Percentiles rank a stretch among this genome's conserved stretches.
Conservation (phyloP, 2,329 filamentous ascomycete species). For the Sarocladium strictum region DNA sequence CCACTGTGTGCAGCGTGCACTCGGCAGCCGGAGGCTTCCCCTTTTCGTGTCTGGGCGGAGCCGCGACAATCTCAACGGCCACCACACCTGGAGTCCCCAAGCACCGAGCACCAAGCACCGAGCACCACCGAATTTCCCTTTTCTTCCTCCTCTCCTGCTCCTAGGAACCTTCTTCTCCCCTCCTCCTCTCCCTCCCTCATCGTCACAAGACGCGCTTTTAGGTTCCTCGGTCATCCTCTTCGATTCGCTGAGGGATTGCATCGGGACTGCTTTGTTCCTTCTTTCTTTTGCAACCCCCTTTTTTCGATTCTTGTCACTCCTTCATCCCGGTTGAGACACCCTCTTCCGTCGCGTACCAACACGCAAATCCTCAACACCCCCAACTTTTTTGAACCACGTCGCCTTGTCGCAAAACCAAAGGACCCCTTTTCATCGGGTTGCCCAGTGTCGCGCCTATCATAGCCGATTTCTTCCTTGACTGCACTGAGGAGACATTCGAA, state of each 20-base stretch:
- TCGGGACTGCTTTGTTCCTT: slow-evolving; percentile 18
- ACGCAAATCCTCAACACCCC: slow-evolving; percentile 8
- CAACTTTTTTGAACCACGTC: slow-evolving; percentile 1
- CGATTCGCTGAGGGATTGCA: not conserved
- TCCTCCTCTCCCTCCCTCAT: slow-evolving; percentile 15
- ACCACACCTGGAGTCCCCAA: too few relatives aligned
- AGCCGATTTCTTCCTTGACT: not conserved
- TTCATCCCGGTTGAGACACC: slow-evolving; percentile 16
- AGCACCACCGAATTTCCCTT: slow-evolving; percentile 3
- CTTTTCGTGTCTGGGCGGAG: slow-evolving; percentile 9
- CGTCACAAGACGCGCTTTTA: slow-evolving; percentile 1
- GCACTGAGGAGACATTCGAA: not conserved
- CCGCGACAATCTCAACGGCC: slow-evolving; percentile 8
- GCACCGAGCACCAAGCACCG: too few relatives aligned
- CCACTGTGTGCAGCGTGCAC: too few relatives aligned
- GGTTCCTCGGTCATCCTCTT: slow-evolving; percentile 3
- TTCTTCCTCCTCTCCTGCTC: slow-evolving; percentile 11
- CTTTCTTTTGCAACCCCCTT: slow-evolving; percentile 16
- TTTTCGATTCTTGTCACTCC: slow-evolving; percentile 31
- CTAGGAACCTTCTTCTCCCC: slow-evolving; percentile 9
- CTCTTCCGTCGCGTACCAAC: slow-evolving; percentile 4
- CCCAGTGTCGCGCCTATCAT: not conserved
- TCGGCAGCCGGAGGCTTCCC: slow-evolving; percentile 3
- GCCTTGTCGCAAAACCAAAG: slow-evolving; percentile 5
- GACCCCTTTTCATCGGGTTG: not conserved